These are phyloP conservation scores for Sporobolomyces phaffii DNA, from an alignment of 768 basidiomycete species.

Conservation along the genomic window DNA sequence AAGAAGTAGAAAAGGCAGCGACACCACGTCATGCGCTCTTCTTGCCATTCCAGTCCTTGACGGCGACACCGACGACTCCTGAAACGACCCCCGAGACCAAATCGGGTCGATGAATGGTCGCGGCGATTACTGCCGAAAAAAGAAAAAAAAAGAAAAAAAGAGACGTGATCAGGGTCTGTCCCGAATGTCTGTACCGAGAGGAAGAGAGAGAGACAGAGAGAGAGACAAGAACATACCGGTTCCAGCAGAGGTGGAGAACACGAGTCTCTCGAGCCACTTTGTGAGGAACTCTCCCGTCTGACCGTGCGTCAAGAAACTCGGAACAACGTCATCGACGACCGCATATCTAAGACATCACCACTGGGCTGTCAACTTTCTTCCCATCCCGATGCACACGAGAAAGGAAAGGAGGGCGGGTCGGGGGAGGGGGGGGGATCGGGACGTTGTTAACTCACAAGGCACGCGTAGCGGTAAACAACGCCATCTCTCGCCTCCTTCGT, in stretches of 20 bases:
- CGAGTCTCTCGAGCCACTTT: constrained; percentile 5
- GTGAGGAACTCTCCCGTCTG: constrained; percentile 2
- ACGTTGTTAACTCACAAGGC: constrained; percentile 34
- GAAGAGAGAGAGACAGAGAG: neutral
- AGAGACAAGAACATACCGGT: neutral
- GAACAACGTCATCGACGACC: constrained; percentile 32
- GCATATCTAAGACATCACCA: constrained; percentile 28
- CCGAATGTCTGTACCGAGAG: constrained; percentile 4
- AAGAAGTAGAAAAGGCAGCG: no score
- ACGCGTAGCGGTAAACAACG: constrained; percentile 35
- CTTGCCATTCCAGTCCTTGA: constrained; percentile 20
- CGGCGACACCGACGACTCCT: constrained; percentile 16
- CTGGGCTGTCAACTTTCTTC: no score
- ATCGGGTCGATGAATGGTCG: constrained; percentile 36
- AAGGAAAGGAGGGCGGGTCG: neutral
- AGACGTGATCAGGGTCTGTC: neutral
- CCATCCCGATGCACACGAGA: neutral
- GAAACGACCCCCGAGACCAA: constrained; percentile 33
- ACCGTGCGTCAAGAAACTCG: constrained; percentile 8
- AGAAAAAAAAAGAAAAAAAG: neutral
- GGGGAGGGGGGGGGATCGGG: neutral
- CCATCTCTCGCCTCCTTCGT: constrained; percentile 39
- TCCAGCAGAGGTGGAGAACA: constrained; percentile 16
- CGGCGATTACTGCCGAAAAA: constrained; percentile 14
- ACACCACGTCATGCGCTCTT: no score